Percentiles rank a stretch among this genome's conserved stretches.
Conservation (phyloP, 768 basidiomycete species). For the Suillus tomentosus region DNA sequence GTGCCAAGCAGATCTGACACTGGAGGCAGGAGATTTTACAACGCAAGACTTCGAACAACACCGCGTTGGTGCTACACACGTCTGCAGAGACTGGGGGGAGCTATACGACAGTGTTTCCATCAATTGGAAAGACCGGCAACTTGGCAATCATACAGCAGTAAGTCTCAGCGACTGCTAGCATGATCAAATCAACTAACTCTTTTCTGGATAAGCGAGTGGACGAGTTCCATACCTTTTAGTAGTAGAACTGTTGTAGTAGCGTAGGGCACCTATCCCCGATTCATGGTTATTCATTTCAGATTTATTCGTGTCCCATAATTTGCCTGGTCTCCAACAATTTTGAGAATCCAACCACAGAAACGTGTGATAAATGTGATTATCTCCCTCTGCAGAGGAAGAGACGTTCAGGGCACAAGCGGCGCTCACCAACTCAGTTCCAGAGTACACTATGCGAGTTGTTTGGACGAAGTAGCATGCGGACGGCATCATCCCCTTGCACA, state of each 20-base stretch:
- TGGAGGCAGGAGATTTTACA: slow-evolving; percentile 39
- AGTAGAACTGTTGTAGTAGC: not conserved
- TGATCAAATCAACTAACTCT: not conserved
- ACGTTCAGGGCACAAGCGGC: too few species aligned
- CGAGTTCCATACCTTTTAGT: not conserved
- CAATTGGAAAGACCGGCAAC: not conserved
- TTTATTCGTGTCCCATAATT: too few species aligned
- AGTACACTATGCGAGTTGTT: too few species aligned
- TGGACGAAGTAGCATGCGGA: too few species aligned
- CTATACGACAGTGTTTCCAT: slow-evolving; percentile 11
- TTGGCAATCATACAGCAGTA: not conserved
- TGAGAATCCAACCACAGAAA: too few species aligned
- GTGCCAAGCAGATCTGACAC: slow-evolving; percentile 22
- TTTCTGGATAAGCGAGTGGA: not conserved
- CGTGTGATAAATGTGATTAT: too few species aligned
- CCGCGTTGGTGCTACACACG: slow-evolving; percentile 16
- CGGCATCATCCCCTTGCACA: too few species aligned
- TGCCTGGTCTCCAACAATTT: too few species aligned
- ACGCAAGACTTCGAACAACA: slow-evolving; percentile 27
- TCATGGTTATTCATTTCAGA: too few species aligned
- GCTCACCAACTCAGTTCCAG: too few species aligned
- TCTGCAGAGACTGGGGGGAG: slow-evolving; percentile 29
- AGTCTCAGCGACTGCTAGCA: not conserved
- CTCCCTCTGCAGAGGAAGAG: too few species aligned
- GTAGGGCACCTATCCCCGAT: not conserved